phyloP scores from a whole-genome alignment of 805 yeast genomes.

The Zygosaccharomyces rouxii region DNA sequence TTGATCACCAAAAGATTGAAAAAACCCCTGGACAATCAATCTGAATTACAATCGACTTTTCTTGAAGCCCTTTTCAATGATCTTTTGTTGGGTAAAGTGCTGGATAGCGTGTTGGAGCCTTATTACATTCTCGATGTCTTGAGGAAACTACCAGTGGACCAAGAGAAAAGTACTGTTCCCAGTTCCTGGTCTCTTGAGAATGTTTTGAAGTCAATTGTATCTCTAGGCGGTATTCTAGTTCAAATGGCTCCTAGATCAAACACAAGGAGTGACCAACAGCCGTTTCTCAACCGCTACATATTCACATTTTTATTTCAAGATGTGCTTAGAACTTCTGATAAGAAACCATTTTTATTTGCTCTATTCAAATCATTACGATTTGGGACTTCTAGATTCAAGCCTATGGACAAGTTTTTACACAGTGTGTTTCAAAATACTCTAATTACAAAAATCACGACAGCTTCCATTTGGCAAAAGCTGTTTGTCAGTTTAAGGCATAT shows the following conservation, averaged over 20 bases:
- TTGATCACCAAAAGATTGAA: constrained; percentile 15
- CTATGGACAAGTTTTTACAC: constrained; percentile 10
- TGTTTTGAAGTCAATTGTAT: not conserved
- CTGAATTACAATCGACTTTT: constrained; percentile 25
- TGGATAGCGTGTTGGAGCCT: constrained; percentile 28
- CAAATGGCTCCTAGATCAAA: constrained; percentile 2
- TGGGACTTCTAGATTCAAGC: constrained; percentile 12
- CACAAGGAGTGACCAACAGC: not conserved
- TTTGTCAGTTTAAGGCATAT: constrained; percentile 29
- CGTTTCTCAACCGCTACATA: constrained; percentile 15
- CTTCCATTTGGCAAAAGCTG: not conserved
- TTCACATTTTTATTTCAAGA: constrained; percentile 21
- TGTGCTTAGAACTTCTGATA: constrained; percentile 16
- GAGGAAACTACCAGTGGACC: constrained; percentile 6
- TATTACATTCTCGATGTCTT: constrained; percentile 23
- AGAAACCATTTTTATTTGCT: constrained; percentile 35
- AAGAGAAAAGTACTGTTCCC: not conserved
- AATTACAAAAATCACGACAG: constrained; percentile 1
- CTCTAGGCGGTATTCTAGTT: constrained; percentile 1
- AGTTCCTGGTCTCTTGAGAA: not conserved
- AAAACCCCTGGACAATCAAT: constrained; percentile 11
- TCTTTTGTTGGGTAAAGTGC: constrained; percentile 23
- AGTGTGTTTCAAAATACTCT: constrained; percentile 9
- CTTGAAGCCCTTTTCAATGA: constrained; percentile 22
- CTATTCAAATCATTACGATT: constrained; percentile 23